These are phyloP conservation scores for Bolboschoenus planiculmis DNA, from an alignment of 176 grass and related monocot genomes.

Conservation along the genomic window DNA sequence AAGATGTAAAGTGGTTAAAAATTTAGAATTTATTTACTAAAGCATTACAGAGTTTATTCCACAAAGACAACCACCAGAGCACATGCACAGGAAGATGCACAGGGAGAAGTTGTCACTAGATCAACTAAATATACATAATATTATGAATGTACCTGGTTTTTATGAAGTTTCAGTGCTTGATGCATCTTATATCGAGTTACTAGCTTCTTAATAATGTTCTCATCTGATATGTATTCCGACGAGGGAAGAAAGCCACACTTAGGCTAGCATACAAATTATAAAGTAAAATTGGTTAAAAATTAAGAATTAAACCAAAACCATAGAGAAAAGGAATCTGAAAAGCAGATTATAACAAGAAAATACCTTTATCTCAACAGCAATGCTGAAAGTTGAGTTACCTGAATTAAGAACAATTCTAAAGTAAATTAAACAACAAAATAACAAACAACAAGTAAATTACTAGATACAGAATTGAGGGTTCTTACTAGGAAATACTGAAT, in stretches of 20 bases:
- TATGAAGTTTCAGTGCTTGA: slow-evolving; percentile 73
- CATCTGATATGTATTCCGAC: slow-evolving; percentile 75
- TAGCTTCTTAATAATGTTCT: slow-evolving; percentile 75
- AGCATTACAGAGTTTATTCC: not conserved
- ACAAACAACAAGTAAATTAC: not conserved
- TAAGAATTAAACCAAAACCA: slow-evolving; percentile 7
- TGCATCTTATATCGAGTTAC: slow-evolving; percentile 90
- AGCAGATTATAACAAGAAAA: not conserved
- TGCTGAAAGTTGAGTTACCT: slow-evolving; percentile 51
- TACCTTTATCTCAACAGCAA: slow-evolving; percentile 99
- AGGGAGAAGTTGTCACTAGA: not conserved
- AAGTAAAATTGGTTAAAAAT: slow-evolving; percentile 22
- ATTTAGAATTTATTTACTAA: not conserved
- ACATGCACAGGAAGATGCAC: slow-evolving; percentile 20
- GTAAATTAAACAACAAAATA: slow-evolving; percentile 13
- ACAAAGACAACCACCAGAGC: not conserved
- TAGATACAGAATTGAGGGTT: slow-evolving; percentile 10
- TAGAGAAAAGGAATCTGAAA: not conserved
- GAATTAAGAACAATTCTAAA: slow-evolving; percentile 21
- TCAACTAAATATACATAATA: not conserved
- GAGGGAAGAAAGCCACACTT: slow-evolving; percentile 93
- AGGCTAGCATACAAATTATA: slow-evolving; percentile 35
- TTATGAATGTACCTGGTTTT: slow-evolving; percentile 44
- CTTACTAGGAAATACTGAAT: slow-evolving; percentile 71
- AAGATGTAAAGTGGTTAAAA: not conserved